Base-by-base conservation (phyloP, 371 early-diverging fungal species). In the Zopfochytrium polystomum region DNA sequence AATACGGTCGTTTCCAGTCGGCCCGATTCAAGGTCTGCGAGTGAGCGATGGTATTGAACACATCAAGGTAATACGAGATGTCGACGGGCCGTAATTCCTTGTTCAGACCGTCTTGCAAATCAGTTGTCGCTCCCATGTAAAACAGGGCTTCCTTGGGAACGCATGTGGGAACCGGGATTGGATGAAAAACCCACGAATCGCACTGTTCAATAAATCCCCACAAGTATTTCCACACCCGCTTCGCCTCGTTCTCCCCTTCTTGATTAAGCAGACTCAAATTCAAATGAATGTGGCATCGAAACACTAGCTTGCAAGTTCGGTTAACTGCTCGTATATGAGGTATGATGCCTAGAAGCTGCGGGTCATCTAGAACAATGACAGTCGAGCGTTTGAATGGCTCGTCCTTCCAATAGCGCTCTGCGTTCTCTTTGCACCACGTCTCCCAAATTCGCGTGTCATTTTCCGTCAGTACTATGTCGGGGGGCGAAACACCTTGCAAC, bases 301-400 rank as follows among this genome's bases (percentile, higher is more conserved):
- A 93, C 44, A 92, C 84, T 46, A 93, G 80, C 45, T 85, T 85
- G 51, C 82, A 77, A 1, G 65, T 56, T 3, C 88, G 87, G 42
- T 87, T 81, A 63, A 86, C 77, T 65, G 77, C 70, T 52, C 83
- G 83, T 63, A 93, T 90, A 54, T 81, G 71, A 30, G 89, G 87
- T 63, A 90, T 87, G 32, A 92, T 83, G 20, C 89, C 90, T 23
- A 38, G 23, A 82, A 85, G 68, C 76, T 93, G 92, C 34, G 92
- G 92, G 66, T 93, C 93, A 56, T 93, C 93, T 70, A 93, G 86
- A 38, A 93, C 79, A 64, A 91, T 87, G 48, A 92, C 84, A 76
- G 89, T 86, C 6, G 87, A 83, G 18, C 69, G 69, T 34, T 63
- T 68, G 51, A 93, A 77, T 11, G 89, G 86, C 0, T 85, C 90